Percentiles rank a stretch among this genome's conserved stretches.
phyloP scores from a whole-genome alignment of 352 stramenopile species.

The Blastocystis sp. region DNA sequence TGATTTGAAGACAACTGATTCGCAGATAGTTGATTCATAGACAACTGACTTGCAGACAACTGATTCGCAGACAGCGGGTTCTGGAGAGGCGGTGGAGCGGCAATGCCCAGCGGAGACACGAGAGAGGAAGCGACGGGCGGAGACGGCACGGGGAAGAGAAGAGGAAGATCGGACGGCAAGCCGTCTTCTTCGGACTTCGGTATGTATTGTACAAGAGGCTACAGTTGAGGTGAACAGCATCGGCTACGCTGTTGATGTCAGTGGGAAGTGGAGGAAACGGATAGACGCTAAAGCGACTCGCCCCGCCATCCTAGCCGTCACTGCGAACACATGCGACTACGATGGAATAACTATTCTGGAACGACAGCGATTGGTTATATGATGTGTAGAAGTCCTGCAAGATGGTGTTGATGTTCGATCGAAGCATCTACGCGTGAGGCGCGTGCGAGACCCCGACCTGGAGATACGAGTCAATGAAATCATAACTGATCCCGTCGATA shows the following conservation, averaged over 20 bases:
- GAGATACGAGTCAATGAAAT: constrained; percentile 51
- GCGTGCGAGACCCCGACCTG: background rate
- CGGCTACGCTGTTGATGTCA: background rate
- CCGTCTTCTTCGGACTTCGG: background rate
- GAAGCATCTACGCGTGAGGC: background rate
- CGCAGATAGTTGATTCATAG: no score
- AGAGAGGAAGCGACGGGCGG: no score
- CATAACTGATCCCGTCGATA: constrained; percentile 39
- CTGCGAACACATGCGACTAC: background rate
- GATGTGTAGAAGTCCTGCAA: constrained; percentile 41
- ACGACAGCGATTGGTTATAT: constrained; percentile 19
- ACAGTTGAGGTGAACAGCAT: background rate
- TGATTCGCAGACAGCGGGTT: no score
- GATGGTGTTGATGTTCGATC: constrained; percentile 17
- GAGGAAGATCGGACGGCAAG: no score
- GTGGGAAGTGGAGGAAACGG: constrained; percentile 37
- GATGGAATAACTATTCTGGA: constrained; percentile 10
- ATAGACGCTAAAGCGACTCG: constrained; percentile 54
- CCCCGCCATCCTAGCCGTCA: background rate
- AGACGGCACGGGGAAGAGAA: no score
- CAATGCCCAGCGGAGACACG: no score
- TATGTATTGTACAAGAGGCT: background rate
- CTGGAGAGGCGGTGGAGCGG: no score
- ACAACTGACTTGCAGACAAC: no score
- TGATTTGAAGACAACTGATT: no score